phyloP scores from a whole-genome alignment of 179 eudicot genomes.

The Amaranthus tricolor region DNA sequence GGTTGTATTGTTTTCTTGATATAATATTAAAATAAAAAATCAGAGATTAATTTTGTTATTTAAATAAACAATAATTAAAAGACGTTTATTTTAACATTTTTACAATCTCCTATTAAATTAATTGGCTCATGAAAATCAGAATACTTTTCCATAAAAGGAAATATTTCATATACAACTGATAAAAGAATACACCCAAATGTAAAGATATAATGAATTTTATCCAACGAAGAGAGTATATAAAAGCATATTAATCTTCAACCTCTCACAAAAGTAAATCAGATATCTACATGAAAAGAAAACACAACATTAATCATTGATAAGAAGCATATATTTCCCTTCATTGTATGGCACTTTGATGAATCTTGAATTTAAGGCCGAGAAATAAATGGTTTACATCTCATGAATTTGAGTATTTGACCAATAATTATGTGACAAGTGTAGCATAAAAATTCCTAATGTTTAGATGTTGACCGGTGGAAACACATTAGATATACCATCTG shows the following conservation, averaged over 20 bases:
- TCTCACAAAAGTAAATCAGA: constrained; percentile 12
- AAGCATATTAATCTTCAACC: constrained; percentile 16
- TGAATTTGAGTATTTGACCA: neutral
- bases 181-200: no score
- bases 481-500: no score
- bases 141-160: no score
- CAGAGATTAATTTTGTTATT: no score
- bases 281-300: constrained; percentile 23
- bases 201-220: no score
- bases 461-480: neutral
- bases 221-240: neutral
- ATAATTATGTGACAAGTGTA: neutral
- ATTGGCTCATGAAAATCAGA: no score
- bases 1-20: no score
- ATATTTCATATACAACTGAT: no score
- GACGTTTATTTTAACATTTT: no score
- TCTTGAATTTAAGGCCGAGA: neutral
- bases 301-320: neutral
- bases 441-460: neutral
- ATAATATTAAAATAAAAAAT: no score
- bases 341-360: constrained; percentile 7
- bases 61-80: no score
- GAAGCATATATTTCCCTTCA: constrained; percentile 15
- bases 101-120: no score
- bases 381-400: neutral